Percentiles rank a stretch among this genome's conserved stretches.
Conservation (phyloP, 192 early-diverging fungal species). For the Umbelopsis isabellina region DNA sequence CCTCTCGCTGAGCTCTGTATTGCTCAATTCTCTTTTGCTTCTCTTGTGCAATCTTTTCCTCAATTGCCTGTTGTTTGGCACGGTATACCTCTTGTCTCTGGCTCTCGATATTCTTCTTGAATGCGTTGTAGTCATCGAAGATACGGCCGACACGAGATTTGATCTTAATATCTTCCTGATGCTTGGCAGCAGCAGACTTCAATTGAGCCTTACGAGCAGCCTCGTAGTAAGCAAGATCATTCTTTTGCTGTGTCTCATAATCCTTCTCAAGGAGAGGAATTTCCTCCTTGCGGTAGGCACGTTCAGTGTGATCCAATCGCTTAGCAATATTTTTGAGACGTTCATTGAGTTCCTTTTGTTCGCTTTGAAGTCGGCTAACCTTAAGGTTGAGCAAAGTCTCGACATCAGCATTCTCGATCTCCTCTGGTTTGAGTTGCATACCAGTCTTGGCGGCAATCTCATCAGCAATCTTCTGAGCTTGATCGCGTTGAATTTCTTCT, state of each 20-base stretch:
- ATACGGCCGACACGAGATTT: constrained; percentile 86
- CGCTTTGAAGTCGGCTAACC: constrained; percentile 89
- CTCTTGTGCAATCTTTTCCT: constrained; percentile 69
- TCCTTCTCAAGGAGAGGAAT: constrained; percentile 88
- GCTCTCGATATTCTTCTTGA: constrained; percentile 62
- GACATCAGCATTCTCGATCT: constrained; percentile 84
- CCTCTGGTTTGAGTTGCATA: constrained; percentile 52
- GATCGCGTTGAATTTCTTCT: constrained; percentile 78
- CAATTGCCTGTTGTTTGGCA: constrained; percentile 55
- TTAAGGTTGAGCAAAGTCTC: constrained; percentile 81
- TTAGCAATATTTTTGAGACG: constrained; percentile 78
- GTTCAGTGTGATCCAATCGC: constrained; percentile 88
- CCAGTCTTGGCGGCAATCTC: constrained; percentile 41
- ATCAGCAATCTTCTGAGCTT: constrained; percentile 87
- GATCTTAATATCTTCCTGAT: constrained; percentile 70
- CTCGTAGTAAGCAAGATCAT: constrained; percentile 81
- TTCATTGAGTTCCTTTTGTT: constrained; percentile 78
- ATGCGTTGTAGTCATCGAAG: constrained; percentile 73
- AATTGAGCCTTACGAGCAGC: constrained; percentile 70
- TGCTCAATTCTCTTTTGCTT: constrained; percentile 72
- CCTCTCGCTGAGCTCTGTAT: constrained; percentile 56
- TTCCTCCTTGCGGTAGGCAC: constrained; percentile 91
- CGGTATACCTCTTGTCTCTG: constrained; percentile 62
- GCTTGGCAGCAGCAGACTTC: constrained; percentile 66
- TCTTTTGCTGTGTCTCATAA: constrained; percentile 86